Evolutionary conservation across 2,329 filamentous ascomycete species (phyloP).

Genomic region (Thielaviopsis euricoi): DNA sequence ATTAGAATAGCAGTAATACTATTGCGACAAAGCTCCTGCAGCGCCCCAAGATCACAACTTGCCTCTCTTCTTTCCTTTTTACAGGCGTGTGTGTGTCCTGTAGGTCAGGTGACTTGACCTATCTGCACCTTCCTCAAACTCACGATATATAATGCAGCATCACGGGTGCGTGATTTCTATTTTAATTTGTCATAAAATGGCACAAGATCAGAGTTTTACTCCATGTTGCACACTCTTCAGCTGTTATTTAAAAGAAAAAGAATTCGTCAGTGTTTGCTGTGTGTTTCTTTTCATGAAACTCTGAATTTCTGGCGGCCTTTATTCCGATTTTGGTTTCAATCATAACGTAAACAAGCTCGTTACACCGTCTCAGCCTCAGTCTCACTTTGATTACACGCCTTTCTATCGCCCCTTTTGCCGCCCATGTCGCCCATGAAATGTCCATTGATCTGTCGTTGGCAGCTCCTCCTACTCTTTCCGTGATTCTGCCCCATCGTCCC

Average conservation of each 20-base stretch:
- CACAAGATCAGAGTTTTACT: not conserved
- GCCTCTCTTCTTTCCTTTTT: too few species aligned
- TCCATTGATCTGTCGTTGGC: not conserved
- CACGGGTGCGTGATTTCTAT: too few species aligned
- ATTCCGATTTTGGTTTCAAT: not conserved
- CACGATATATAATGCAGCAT: too few species aligned
- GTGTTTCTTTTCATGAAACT: not conserved
- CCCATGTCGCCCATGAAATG: not conserved
- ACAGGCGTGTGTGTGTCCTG: too few species aligned
- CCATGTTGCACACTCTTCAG: not conserved
- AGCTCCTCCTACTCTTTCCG: not conserved
- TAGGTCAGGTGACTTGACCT: too few species aligned
- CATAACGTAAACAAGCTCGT: not conserved
- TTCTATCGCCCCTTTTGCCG: not conserved
- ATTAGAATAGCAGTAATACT: too few species aligned
- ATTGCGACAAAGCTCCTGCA: too few species aligned
- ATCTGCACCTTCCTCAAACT: too few species aligned
- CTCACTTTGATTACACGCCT: not conserved
- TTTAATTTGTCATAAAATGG: too few species aligned
- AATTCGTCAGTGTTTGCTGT: not conserved
- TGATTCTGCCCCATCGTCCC: not conserved
- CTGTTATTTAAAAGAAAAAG: not conserved
- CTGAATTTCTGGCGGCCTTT: not conserved
- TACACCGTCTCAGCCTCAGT: not conserved
- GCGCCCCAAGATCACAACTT: too few species aligned